These are phyloP conservation scores for Talaromyces proteolyticus DNA, from an alignment of 495 filamentous ascomycete genomes.

Conservation along the genomic window DNA sequence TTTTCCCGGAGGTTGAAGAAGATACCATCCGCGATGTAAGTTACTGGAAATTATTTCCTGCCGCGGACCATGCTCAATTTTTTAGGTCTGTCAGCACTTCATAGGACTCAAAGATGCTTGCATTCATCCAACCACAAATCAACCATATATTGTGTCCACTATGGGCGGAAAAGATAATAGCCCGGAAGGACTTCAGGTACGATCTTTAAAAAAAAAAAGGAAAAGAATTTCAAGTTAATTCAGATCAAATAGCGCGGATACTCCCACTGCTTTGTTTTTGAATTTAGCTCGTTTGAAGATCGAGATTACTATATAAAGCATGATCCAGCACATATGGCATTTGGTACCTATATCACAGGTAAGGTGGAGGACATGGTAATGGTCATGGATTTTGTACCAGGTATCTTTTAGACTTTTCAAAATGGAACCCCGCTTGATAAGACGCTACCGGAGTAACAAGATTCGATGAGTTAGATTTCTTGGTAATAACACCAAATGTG, in stretches of 20 bases:
- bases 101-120: constrained; percentile 22
- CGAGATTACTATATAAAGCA: constrained; percentile 48
- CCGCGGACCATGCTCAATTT: background rate
- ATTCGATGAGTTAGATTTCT: too few relatives aligned
- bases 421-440: too few relatives aligned
- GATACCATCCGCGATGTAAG: background rate
- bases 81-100: constrained; percentile 31
- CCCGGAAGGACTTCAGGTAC: constrained; percentile 49
- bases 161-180: constrained; percentile 56
- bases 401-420: too few relatives aligned
- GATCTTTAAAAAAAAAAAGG: background rate
- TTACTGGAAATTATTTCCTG: background rate
- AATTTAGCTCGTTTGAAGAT: constrained; percentile 53
- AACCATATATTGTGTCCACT: constrained; percentile 50
- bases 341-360: constrained; percentile 11
- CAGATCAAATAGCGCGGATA: constrained; percentile 36
- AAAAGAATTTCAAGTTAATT: background rate
- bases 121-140: constrained; percentile 27
- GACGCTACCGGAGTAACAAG: too few relatives aligned
- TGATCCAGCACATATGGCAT: constrained; percentile 43
- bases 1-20: background rate
- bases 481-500: too few relatives aligned
- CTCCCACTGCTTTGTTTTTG: constrained; percentile 55
- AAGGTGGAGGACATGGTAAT: background rate
- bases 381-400: background rate